Evolutionary conservation across 2,329 filamentous ascomycete genomes (phyloP).

Genomic region (Elsinoe arachidis): DNA sequence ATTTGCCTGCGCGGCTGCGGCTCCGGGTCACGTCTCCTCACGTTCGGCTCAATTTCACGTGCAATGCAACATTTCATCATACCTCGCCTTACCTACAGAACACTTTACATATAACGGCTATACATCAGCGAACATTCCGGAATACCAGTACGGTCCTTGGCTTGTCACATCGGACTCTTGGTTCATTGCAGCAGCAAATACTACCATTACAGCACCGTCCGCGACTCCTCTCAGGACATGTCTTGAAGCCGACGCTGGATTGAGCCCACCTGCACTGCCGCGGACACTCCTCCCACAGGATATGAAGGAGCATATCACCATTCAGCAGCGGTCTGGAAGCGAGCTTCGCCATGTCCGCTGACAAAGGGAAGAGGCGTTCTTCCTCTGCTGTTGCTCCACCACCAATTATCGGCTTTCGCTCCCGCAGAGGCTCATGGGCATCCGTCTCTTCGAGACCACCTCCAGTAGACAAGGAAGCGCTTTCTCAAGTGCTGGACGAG

Average conservation of each 20-base stretch:
- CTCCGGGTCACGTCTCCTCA: neutral
- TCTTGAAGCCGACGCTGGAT: neutral
- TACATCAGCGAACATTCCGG: neutral
- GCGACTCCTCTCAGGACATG: neutral
- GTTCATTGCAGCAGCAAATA: neutral
- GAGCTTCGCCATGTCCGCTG: constrained; percentile 13
- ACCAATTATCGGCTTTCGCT: constrained; percentile 22
- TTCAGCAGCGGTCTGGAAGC: constrained; percentile 1
- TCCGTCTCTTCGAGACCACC: constrained; percentile 29
- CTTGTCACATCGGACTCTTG: no score
- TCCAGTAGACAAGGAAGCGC: constrained; percentile 59
- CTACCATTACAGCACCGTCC: neutral
- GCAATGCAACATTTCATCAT: neutral
- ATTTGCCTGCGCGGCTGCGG: neutral
- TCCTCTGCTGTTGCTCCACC: constrained; percentile 24
- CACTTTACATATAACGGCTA: neutral
- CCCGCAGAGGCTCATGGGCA: constrained; percentile 31
- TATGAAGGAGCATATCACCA: neutral
- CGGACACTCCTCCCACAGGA: neutral
- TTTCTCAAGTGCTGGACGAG: constrained; percentile 70
- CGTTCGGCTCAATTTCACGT: neutral
- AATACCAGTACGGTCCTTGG: neutral
- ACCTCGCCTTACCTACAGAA: neutral
- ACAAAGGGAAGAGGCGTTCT: constrained; percentile 22
- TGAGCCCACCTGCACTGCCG: neutral